These are phyloP conservation scores for Crataegus laevigata DNA, from an alignment of 306 rosid genomes.

Conservation along the genomic window DNA sequence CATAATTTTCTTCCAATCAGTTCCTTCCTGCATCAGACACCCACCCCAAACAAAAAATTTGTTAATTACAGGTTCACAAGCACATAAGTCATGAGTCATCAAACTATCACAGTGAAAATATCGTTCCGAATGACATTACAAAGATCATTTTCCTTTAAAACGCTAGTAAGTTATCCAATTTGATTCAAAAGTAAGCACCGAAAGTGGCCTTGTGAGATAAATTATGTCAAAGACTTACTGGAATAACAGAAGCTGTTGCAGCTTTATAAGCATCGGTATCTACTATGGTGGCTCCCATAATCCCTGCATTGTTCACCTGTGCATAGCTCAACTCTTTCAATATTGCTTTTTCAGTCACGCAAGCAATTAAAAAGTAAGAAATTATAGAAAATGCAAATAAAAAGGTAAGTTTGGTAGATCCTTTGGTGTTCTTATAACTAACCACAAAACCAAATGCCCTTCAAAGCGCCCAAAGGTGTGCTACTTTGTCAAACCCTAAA, in stretches of 20 bases:
- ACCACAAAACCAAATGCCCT: no score
- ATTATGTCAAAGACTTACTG: neutral
- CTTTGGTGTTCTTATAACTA: no score
- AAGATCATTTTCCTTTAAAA: no score
- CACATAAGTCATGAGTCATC: no score
- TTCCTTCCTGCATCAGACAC: neutral
- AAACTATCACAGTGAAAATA: no score
- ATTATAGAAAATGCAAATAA: neutral
- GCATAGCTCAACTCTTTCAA: neutral
- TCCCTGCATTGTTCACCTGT: slow-evolving; percentile 51
- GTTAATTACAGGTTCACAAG: neutral
- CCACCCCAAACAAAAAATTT: neutral
- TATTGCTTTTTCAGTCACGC: neutral
- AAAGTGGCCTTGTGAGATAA: neutral
- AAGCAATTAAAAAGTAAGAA: neutral
- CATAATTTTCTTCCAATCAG: neutral
- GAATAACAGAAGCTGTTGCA: neutral
- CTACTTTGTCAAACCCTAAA: no score
- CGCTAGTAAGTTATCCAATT: no score
- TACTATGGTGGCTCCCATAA: slow-evolving; percentile 17
- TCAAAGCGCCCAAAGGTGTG: no score
- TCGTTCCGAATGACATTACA: no score
- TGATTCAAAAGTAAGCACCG: no score
- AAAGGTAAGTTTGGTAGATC: no score
- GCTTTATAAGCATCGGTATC: slow-evolving; percentile 17